Conservation (phyloP, 225 moss, liverwort and hornwort species). For the Sphagnum tenellum region DNA sequence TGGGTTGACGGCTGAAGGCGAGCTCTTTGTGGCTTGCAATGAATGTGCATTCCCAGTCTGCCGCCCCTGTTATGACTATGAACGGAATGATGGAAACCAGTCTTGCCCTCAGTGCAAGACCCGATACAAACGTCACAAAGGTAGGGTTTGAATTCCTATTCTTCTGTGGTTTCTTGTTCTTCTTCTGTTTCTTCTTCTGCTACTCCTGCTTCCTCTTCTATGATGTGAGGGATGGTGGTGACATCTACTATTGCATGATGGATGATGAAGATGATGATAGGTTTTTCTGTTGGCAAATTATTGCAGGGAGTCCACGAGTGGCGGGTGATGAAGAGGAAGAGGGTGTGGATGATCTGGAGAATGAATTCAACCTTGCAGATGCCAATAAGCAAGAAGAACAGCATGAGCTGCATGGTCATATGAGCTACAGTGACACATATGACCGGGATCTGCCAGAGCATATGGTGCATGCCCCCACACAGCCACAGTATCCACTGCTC, state of each 20-base stretch:
- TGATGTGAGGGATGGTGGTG: too few relatives aligned
- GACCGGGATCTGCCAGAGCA: conserved; percentile 71
- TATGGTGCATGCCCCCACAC: conserved; percentile 50
- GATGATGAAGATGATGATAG: not conserved
- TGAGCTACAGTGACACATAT: conserved; percentile 70
- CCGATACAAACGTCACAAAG: conserved; percentile 82
- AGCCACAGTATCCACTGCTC: conserved; percentile 70
- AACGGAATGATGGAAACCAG: conserved; percentile 90
- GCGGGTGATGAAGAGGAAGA: conserved; percentile 91
- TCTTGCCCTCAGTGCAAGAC: conserved; percentile 92
- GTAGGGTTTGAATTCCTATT: conserved; percentile 9
- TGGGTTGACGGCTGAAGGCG: conserved; percentile 56
- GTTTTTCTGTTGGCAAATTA: not conserved
- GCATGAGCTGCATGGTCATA: conserved; percentile 59
- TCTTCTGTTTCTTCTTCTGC: not conserved
- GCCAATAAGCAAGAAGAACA: conserved; percentile 67
- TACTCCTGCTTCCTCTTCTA: not conserved
- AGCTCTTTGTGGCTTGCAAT: conserved; percentile 89
- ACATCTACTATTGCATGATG: not conserved
- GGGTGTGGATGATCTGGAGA: conserved; percentile 63
- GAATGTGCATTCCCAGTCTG: conserved; percentile 96
- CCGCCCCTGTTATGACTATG: conserved; percentile 91
- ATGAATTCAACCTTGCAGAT: conserved; percentile 66
- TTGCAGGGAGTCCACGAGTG: conserved; percentile 75
- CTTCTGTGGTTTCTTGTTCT: not conserved